Evolutionary conservation across 148 eudicot species (phyloP).

Genomic region (Vaccinium myrtillus): DNA sequence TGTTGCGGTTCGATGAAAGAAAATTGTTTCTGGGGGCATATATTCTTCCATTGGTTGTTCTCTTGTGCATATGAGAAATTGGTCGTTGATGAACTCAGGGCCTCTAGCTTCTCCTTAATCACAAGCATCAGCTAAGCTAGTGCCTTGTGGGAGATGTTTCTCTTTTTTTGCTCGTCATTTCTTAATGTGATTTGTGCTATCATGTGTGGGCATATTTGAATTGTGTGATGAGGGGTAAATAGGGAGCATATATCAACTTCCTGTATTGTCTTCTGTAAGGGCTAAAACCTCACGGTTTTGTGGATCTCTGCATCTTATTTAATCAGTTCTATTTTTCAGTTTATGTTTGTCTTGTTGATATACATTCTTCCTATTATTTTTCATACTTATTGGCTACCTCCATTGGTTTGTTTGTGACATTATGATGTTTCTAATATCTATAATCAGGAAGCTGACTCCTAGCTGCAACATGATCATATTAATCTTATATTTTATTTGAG

Average conservation of each 20-base stretch:
- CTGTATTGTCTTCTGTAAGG: background rate
- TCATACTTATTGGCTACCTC: background rate
- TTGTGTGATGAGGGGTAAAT: background rate
- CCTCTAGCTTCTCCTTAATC: background rate
- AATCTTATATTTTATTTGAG: background rate
- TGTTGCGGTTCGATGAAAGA: background rate
- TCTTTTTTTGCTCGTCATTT: background rate
- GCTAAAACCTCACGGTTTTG: background rate
- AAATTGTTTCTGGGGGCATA: background rate
- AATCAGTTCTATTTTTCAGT: background rate
- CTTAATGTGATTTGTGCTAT: background rate
- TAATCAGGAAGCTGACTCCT: background rate
- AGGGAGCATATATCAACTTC: background rate
- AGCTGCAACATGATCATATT: background rate
- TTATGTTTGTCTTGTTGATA: background rate
- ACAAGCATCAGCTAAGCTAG: background rate
- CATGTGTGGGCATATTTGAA: background rate
- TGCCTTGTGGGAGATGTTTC: background rate
- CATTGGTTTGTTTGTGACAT: background rate
- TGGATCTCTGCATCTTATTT: background rate
- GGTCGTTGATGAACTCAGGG: background rate
- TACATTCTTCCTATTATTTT: background rate
- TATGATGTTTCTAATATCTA: background rate
- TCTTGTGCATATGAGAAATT: background rate
- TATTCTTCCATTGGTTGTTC: background rate